phyloP scores from a whole-genome alignment of 2,329 filamentous ascomycete genomes.

The Fusarium drepaniforme region DNA sequence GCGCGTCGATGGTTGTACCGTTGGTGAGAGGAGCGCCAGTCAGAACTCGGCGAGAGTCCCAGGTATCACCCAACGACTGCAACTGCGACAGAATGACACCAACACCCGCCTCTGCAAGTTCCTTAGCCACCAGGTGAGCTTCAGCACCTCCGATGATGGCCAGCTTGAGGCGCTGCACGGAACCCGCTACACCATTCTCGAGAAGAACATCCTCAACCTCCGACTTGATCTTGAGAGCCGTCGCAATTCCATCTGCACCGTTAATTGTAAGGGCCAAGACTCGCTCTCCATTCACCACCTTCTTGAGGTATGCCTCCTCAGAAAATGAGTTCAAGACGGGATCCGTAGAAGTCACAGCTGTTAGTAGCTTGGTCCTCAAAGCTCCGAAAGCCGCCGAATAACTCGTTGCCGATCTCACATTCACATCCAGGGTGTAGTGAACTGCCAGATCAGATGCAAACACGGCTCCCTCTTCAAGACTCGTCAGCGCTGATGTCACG shows the following conservation, averaged over 20 bases:
- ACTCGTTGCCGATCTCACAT: constrained; percentile 56
- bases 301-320: constrained; percentile 63
- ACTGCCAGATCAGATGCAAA: constrained; percentile 67
- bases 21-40: constrained; percentile 75
- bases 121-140: constrained; percentile 68
- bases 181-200: constrained; percentile 2
- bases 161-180: constrained; percentile 57
- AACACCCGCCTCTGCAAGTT: constrained; percentile 67
- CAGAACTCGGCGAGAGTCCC: constrained; percentile 73
- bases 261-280: constrained; percentile 71
- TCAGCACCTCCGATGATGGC: constrained; percentile 74
- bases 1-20: constrained; percentile 69
- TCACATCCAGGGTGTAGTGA: constrained; percentile 68
- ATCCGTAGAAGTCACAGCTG: constrained; percentile 57
- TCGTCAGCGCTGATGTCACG: constrained; percentile 61
- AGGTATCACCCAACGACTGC: constrained; percentile 64
- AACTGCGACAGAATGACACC: constrained; percentile 72
- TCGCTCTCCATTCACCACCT: constrained; percentile 65
- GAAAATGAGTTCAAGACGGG: constrained; percentile 56
- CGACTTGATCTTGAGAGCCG: constrained; percentile 69
- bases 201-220: constrained; percentile 61
- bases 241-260: constrained; percentile 72
- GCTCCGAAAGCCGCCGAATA: constrained; percentile 66
- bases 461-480: constrained; percentile 62
- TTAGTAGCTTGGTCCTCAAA: constrained; percentile 66